A percentile compares a stretch with the other conserved stretches of the same genome.
Conservation (phyloP, 192 early-diverging fungal genomes). For the Backusella macrospora region DNA sequence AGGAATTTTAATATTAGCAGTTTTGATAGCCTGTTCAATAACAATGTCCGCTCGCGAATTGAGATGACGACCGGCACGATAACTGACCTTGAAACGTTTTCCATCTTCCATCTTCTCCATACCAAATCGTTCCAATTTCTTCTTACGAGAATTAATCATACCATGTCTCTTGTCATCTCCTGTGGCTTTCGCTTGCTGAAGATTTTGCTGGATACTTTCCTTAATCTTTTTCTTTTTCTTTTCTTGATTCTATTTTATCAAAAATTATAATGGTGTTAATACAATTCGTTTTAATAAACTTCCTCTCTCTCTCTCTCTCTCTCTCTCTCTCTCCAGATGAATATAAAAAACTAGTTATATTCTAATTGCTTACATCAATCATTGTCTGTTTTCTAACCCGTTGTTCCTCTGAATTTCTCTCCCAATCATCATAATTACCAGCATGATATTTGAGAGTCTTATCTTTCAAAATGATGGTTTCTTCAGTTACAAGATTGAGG, state of each 20-base stretch:
- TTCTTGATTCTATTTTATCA: slow-evolving; percentile 48
- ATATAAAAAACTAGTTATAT: background rate
- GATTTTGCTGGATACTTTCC: slow-evolving; percentile 79
- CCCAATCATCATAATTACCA: slow-evolving; percentile 89
- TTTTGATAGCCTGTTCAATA: slow-evolving; percentile 58
- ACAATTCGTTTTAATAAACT: too few relatives aligned
- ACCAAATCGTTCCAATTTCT: slow-evolving; percentile 73
- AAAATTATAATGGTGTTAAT: background rate
- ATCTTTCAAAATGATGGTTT: slow-evolving; percentile 78
- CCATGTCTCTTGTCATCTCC: slow-evolving; percentile 84
- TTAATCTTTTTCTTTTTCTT: slow-evolving; percentile 74
- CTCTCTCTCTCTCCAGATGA: background rate
- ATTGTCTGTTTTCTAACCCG: slow-evolving; percentile 68
- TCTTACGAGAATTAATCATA: slow-evolving; percentile 75
- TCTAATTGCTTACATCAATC: slow-evolving; percentile 38
- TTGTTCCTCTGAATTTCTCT: slow-evolving; percentile 74
- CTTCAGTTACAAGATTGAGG: slow-evolving; percentile 74
- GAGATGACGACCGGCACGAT: slow-evolving; percentile 57
- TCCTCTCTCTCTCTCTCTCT: too few relatives aligned
- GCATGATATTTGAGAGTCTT: slow-evolving; percentile 72
- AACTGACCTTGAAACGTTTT: slow-evolving; percentile 67
- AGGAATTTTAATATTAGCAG: slow-evolving; percentile 66
- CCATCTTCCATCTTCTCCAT: slow-evolving; percentile 69
- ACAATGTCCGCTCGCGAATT: slow-evolving; percentile 55
- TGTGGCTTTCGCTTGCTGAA: slow-evolving; percentile 69